phyloP scores from a whole-genome alignment of 75 land plant species.

The Larix kaempferi region DNA sequence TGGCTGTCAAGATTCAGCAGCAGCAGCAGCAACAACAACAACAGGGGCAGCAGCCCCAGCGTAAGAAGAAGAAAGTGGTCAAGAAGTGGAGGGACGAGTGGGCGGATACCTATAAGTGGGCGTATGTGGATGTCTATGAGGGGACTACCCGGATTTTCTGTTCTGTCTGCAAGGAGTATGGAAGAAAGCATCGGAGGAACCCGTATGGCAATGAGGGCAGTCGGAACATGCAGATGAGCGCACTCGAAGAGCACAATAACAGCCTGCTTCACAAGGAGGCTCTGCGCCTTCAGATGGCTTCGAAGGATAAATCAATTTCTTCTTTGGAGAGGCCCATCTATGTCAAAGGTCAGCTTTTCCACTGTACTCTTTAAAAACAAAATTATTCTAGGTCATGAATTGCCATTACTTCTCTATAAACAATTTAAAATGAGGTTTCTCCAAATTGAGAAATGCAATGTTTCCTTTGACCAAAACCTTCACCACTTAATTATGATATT shows the following conservation, averaged over 20 bases:
- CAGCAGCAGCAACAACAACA: constrained; percentile 61
- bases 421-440: too few species aligned
- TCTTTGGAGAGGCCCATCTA: constrained; percentile 81
- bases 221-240: constrained; percentile 99
- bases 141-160: constrained; percentile 93
- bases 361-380: too few species aligned
- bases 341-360: constrained; percentile 71
- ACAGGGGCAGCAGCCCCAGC: constrained; percentile 44
- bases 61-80: constrained; percentile 95
- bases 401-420: too few species aligned
- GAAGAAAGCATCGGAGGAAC: constrained; percentile 94
- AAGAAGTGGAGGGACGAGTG: constrained; percentile 99
- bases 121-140: constrained; percentile 88
- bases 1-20: constrained; percentile 36
- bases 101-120: constrained; percentile 99
- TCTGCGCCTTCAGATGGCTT: constrained; percentile 87
- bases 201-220: constrained; percentile 99
- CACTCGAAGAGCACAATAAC: constrained; percentile 97
- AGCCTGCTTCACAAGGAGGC: constrained; percentile 98
- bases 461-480: too few species aligned
- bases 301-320: constrained; percentile 70
- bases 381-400: too few species aligned
- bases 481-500: too few species aligned
- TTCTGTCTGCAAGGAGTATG: constrained; percentile 94
- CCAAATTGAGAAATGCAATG: too few species aligned